Evolutionary conservation across 352 stramenopile genomes (phyloP).

Genomic region (Globisporangium spinosum): DNA sequence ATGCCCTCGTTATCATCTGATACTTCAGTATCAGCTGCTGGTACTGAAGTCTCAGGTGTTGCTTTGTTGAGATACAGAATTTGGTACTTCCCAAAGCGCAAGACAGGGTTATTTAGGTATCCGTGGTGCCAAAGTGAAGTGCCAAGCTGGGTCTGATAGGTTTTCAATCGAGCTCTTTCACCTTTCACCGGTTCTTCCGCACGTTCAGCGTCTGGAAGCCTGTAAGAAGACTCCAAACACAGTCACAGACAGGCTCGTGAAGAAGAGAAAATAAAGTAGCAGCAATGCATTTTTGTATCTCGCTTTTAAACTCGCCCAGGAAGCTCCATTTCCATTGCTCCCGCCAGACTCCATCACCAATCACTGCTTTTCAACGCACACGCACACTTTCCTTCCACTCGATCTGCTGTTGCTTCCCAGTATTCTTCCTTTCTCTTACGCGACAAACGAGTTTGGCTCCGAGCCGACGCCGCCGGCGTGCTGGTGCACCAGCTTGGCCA

Average conservation of each 20-base stretch:
- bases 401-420: not conserved
- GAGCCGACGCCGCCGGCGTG: slow-evolving; percentile 66
- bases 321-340: not conserved
- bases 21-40: too few species aligned
- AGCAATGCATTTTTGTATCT: slow-evolving; percentile 7
- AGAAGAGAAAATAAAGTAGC: slow-evolving; percentile 3
- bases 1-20: too few species aligned
- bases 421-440: slow-evolving; percentile 26
- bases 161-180: not conserved
- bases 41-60: too few species aligned
- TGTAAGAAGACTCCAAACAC: not conserved
- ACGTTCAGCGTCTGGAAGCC: not conserved
- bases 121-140: too few species aligned
- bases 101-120: too few species aligned
- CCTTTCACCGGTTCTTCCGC: not conserved
- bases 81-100: too few species aligned
- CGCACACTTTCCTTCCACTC: not conserved
- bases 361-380: not conserved
- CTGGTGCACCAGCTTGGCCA: slow-evolving; percentile 78
- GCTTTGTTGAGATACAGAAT: too few species aligned
- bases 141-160: not conserved
- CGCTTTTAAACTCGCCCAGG: not conserved
- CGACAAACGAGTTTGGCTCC: slow-evolving; percentile 64
- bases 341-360: not conserved
- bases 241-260: not conserved